Conservation (phyloP, 257 asterid species). For the Solanum medicagineum region DNA sequence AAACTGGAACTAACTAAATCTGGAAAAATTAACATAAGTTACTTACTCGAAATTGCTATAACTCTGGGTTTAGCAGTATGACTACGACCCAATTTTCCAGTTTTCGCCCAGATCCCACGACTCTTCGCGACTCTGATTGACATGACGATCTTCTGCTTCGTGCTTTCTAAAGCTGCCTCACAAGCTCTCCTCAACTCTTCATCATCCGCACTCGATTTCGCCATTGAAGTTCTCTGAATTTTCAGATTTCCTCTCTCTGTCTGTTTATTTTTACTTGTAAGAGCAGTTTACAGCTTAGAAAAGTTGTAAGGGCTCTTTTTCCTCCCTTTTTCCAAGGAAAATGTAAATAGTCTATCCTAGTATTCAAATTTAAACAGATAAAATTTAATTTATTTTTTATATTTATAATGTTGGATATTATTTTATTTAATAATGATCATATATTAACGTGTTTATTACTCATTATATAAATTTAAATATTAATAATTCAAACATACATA, state of each 20-base stretch:
- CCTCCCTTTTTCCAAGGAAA: not conserved
- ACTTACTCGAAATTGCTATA: not conserved
- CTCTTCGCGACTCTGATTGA: conserved; percentile 93
- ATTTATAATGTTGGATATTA: not conserved
- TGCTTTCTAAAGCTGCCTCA: conserved; percentile 80
- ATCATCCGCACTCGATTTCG: conserved; percentile 98
- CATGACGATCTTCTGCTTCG: conserved; percentile 64
- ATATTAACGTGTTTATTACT: no score
- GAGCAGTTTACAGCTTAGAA: not conserved
- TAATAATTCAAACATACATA: no score
- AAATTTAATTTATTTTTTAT: not conserved
- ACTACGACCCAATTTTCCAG: conserved; percentile 72
- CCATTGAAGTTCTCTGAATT: conserved; percentile 30
- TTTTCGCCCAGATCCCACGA: conserved; percentile 77
- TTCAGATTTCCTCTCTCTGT: not conserved
- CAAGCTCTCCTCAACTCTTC: conserved; percentile 91
- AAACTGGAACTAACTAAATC: not conserved
- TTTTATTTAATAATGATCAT: no score
- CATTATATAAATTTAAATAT: no score
- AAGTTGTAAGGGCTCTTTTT: not conserved
- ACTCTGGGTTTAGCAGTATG: conserved; percentile 94
- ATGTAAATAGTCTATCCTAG: not conserved
- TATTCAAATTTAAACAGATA: not conserved
- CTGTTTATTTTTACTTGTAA: not conserved
- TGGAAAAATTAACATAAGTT: not conserved